A percentile compares a stretch with the other conserved stretches of the same genome.
Evolutionary conservation across 768 basidiomycete species (phyloP).

Genomic region (Daedalea quercina): DNA sequence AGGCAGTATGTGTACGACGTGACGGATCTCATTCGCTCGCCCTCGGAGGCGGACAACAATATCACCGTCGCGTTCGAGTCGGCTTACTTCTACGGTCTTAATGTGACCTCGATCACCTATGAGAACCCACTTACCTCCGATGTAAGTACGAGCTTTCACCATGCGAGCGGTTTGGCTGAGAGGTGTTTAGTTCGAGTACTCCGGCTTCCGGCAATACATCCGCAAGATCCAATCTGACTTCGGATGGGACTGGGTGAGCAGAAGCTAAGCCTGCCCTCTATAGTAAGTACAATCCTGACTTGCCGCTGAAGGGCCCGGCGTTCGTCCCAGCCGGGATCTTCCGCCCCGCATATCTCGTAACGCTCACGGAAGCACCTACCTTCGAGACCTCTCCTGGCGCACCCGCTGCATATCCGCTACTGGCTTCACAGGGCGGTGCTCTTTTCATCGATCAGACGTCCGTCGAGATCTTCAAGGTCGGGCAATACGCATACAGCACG

Average conservation of each 20-base stretch:
- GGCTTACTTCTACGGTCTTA: constrained; percentile 45
- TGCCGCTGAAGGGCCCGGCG: constrained; percentile 38
- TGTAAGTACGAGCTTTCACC: constrained; percentile 14
- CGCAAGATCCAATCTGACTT: constrained; percentile 50
- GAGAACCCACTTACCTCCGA: constrained; percentile 34
- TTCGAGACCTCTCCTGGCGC: not conserved
- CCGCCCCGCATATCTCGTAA: constrained; percentile 49
- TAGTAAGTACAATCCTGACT: not conserved
- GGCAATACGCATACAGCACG: constrained; percentile 33
- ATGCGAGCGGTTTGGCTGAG: not conserved
- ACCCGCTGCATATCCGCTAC: constrained; percentile 18
- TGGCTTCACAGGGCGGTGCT: constrained; percentile 12
- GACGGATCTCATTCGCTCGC: constrained; percentile 31
- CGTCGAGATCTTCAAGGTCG: constrained; percentile 49
- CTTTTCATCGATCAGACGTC: constrained; percentile 47
- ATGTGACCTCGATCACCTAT: constrained; percentile 43
- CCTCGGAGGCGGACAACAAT: constrained; percentile 30
- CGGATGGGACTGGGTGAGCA: constrained; percentile 54
- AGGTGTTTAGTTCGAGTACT: constrained; percentile 39
- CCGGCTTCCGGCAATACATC: constrained; percentile 39
- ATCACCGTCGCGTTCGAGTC: constrained; percentile 48
- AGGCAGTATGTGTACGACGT: constrained; percentile 49
- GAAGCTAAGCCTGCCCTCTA: not conserved
- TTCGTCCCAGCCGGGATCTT: constrained; percentile 50
- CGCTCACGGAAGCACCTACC: constrained; percentile 22